Percentiles rank a stretch among this genome's conserved stretches.
phyloP scores from a whole-genome alignment of 257 asterid species.

The Fraxinus excelsior region DNA sequence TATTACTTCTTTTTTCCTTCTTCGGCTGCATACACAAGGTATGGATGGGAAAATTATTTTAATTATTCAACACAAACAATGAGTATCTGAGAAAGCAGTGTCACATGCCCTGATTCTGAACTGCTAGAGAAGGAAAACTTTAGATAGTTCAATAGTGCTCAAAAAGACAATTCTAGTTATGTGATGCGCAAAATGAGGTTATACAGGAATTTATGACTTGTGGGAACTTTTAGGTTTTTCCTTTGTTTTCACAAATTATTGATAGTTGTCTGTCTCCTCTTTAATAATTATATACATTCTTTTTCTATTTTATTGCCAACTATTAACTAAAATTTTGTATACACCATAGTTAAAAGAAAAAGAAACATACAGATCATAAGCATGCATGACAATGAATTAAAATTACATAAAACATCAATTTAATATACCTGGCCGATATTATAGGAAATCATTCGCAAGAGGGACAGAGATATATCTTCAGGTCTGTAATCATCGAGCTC shows the following conservation, averaged over 20 bases:
- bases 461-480: conserved; percentile 94
- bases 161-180: not conserved
- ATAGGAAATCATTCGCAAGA: conserved; percentile 94
- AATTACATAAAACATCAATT: conserved; percentile 17
- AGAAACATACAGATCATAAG: conserved; percentile 20
- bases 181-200: not conserved
- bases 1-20: not conserved
- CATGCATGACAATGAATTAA: conserved; percentile 5
- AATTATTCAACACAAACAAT: not conserved
- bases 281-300: not conserved
- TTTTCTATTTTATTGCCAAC: not conserved
- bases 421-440: conserved; percentile 93
- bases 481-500: conserved; percentile 90
- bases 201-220: not conserved
- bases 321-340: not conserved
- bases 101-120: not conserved
- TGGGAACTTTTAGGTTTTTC: not conserved
- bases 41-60: not conserved
- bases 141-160: not conserved
- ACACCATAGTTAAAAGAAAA: not conserved
- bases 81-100: not conserved
- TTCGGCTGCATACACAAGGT: not conserved
- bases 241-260: not conserved
- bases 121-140: not conserved
- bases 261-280: not conserved